Evolutionary conservation across 768 basidiomycete species (phyloP).

Genomic region (Floccularia luteovirens): DNA sequence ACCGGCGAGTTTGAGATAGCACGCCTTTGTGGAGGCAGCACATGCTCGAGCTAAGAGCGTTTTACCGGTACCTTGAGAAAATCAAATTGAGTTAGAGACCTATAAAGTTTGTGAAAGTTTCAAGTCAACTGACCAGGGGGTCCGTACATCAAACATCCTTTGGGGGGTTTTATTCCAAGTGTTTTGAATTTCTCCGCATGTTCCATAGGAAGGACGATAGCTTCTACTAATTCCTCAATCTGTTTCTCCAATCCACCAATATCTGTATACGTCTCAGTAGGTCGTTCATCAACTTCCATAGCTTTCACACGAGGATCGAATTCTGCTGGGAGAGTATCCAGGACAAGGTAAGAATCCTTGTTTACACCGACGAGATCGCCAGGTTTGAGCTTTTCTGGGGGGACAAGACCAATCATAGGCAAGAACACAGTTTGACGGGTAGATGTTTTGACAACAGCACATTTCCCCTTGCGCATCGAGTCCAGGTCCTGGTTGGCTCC

Average conservation of each 20-base stretch:
- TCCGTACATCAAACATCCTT: constrained; percentile 98
- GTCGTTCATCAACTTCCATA: constrained; percentile 99
- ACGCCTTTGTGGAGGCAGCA: constrained; percentile 96
- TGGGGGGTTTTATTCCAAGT: constrained; percentile 95
- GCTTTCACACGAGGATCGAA: constrained; percentile 98
- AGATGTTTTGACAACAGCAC: constrained; percentile 98
- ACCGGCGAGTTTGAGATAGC: constrained; percentile 95
- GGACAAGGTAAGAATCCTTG: constrained; percentile 96
- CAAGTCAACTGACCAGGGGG: constrained; percentile 80
- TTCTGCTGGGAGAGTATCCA: constrained; percentile 94
- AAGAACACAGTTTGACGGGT: constrained; percentile 98
- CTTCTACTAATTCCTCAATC: constrained; percentile 97
- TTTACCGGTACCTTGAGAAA: constrained; percentile 75
- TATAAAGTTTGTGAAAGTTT: too few species aligned
- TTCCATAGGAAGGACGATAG: constrained; percentile 97
- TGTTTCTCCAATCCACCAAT: constrained; percentile 99
- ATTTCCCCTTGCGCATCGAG: constrained; percentile 95
- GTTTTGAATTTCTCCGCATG: constrained; percentile 88
- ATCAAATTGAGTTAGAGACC: constrained; percentile 6
- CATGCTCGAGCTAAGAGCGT: constrained; percentile 96
- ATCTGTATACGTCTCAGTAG: constrained; percentile 95
- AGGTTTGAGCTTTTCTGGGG: constrained; percentile 83
- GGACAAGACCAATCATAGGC: constrained; percentile 95
- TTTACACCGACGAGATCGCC: constrained; percentile 97
- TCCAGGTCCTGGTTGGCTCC: constrained; percentile 95